Evolutionary conservation across 805 yeast species (phyloP).

Genomic region (Phaffomyces opuntiae): DNA sequence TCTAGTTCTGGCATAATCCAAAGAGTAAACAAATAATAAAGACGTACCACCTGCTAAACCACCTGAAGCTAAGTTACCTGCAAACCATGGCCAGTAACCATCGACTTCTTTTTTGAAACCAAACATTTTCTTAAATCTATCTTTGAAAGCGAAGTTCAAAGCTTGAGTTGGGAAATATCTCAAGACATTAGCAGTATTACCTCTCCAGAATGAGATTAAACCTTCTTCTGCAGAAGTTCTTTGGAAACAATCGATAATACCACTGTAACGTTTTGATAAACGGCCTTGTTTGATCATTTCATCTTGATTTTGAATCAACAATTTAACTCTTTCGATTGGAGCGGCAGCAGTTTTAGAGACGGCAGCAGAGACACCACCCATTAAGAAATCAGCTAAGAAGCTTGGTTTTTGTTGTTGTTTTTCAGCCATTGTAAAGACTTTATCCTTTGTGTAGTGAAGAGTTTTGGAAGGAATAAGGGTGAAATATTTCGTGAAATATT

Average conservation of each 20-base stretch:
- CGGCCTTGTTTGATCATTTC: constrained; percentile 98
- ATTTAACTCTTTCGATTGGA: constrained; percentile 95
- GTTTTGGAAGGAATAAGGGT: background rate
- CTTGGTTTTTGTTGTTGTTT: constrained; percentile 29
- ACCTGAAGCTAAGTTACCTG: constrained; percentile 98
- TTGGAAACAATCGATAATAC: constrained; percentile 89
- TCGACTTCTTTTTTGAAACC: constrained; percentile 91
- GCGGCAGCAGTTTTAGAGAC: constrained; percentile 97
- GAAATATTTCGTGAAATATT: background rate
- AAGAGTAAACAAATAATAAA: constrained; percentile 87
- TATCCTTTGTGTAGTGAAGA: background rate
- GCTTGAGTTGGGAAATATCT: constrained; percentile 99
- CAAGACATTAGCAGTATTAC: constrained; percentile 98
- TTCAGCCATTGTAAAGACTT: constrained; percentile 10
- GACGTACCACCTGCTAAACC: constrained; percentile 98
- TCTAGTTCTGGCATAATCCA: constrained; percentile 98
- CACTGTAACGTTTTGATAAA: constrained; percentile 76
- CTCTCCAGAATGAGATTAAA: constrained; percentile 93
- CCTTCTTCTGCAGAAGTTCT: constrained; percentile 95
- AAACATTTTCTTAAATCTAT: constrained; percentile 89
- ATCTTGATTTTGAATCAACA: constrained; percentile 95
- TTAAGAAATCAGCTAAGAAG: constrained; percentile 65
- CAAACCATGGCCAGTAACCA: constrained; percentile 89
- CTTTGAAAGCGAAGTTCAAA: constrained; percentile 97
- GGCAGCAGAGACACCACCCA: constrained; percentile 99